Evolutionary conservation across 169 alveolate species (phyloP).

Genomic region (Eimeria mitis): DNA sequence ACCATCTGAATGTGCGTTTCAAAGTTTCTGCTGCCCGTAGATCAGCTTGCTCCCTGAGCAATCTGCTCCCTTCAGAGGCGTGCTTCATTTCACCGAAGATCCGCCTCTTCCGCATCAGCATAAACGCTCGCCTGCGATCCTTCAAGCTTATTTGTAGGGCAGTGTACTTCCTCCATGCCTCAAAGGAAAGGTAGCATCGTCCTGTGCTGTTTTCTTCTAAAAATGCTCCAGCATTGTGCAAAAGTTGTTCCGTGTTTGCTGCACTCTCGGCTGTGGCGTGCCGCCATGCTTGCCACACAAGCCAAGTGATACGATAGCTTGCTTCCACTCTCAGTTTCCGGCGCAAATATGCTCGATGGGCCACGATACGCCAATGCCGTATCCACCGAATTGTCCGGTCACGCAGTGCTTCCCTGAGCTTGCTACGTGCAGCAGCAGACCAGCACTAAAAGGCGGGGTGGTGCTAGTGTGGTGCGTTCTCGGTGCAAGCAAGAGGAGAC

Average conservation of each 20-base stretch:
- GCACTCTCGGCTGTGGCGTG: not conserved
- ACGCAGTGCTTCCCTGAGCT: not conserved
- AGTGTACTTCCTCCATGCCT: conserved; percentile 18
- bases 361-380: conserved; percentile 26
- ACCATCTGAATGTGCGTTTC: not conserved
- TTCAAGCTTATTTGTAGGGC: not conserved
- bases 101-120: conserved; percentile 4
- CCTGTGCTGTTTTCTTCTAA: not conserved
- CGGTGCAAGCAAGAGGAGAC: not conserved
- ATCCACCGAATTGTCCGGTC: not conserved
- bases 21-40: not conserved
- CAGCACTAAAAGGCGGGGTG: not conserved
- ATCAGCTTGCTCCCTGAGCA: not conserved
- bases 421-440: conserved; percentile 21
- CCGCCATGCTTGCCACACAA: conserved; percentile 34
- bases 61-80: not conserved
- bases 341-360: not conserved
- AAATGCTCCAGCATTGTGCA: not conserved
- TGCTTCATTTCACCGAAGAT: conserved; percentile 14
- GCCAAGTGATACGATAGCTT: not conserved
- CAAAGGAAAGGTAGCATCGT: not conserved
- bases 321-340: not conserved
- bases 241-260: not conserved
- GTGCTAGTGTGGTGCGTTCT: not conserved
- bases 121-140: not conserved